Percentiles rank a stretch among this genome's conserved stretches.
These are phyloP conservation scores for Benincasa hispida DNA, from an alignment of 306 rosid species.

Conservation along the genomic window DNA sequence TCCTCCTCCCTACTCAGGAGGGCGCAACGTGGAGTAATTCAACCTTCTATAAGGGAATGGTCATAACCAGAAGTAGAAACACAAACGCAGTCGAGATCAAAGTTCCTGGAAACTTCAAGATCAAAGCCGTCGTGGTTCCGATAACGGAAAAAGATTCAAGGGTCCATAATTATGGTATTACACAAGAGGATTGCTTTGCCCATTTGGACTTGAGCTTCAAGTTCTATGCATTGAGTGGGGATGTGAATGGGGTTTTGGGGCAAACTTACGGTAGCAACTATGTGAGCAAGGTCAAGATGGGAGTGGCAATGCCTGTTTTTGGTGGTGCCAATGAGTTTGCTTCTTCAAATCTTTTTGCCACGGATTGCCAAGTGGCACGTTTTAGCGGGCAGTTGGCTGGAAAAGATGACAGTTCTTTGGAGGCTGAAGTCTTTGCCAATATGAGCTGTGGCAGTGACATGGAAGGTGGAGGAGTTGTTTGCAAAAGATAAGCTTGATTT, in stretches of 20 bases:
- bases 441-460: neutral
- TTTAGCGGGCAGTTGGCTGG: neutral
- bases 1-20: constrained; percentile 10
- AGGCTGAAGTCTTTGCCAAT: neutral
- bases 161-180: constrained; percentile 44
- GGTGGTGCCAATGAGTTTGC: constrained; percentile 23
- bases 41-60: neutral
- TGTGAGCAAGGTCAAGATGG: constrained; percentile 25
- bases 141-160: constrained; percentile 44
- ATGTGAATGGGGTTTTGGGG: constrained; percentile 49
- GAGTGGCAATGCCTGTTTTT: constrained; percentile 24
- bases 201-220: constrained; percentile 56
- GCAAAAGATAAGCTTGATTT: neutral
- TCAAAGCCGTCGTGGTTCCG: constrained; percentile 41
- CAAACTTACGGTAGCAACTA: constrained; percentile 33
- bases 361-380: constrained; percentile 14
- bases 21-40: neutral
- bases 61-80: constrained; percentile 13
- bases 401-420: neutral
- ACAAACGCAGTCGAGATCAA: constrained; percentile 15
- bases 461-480: neutral
- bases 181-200: constrained; percentile 40
- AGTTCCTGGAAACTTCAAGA: constrained; percentile 22
- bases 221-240: constrained; percentile 30
- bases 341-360: constrained; percentile 16